Evolutionary conservation across 176 grass and related monocot genomes (phyloP).

Genomic region (Raddia distichophylla): DNA sequence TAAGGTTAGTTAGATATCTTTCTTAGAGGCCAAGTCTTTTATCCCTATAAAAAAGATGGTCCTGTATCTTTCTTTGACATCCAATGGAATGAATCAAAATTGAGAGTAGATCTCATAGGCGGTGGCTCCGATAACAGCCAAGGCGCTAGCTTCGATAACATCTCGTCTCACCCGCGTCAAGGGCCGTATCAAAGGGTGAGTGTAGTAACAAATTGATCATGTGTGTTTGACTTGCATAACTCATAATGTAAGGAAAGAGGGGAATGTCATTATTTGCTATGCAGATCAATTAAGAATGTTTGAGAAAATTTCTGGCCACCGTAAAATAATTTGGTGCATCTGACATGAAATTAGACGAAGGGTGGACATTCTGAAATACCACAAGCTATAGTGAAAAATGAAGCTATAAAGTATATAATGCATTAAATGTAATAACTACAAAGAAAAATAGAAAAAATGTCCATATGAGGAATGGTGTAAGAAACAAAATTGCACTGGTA

Average conservation of each 20-base stretch:
- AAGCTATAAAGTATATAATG: neutral
- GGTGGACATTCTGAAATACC: neutral
- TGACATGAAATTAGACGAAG: neutral
- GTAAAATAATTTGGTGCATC: neutral
- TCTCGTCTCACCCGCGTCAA: too few species aligned
- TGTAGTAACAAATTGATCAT: too few species aligned
- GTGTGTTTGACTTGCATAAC: neutral
- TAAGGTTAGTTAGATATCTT: too few species aligned
- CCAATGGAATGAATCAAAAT: too few species aligned
- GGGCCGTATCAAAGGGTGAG: too few species aligned
- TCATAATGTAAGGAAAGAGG: neutral
- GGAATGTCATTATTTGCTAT: neutral
- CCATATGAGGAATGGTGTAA: neutral
- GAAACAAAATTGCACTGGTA: neutral
- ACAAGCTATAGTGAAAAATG: neutral
- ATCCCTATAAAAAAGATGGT: too few species aligned
- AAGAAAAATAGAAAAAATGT: neutral
- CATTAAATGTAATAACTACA: neutral
- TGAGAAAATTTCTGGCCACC: slow-evolving; percentile 2
- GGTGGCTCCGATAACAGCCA: too few species aligned
- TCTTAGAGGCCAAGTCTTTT: too few species aligned
- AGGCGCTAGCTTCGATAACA: too few species aligned
- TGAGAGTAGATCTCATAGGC: too few species aligned
- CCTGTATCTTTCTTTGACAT: too few species aligned
- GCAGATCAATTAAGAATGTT: neutral